phyloP scores from a whole-genome alignment of 2,329 filamentous ascomycete genomes.

The Aspergillus nomiae region DNA sequence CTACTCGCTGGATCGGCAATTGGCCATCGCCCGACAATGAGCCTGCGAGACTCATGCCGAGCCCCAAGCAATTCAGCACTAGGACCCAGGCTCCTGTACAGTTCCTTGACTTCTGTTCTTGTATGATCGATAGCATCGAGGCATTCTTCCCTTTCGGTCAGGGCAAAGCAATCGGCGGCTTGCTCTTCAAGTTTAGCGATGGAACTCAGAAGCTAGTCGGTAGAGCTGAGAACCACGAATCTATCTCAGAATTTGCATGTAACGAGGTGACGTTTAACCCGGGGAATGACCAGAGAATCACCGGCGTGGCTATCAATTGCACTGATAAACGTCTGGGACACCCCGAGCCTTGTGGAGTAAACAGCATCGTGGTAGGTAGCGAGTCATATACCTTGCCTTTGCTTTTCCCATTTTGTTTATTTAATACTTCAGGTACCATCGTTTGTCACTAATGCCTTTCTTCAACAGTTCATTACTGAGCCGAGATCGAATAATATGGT shows the following conservation, averaged over 20 bases:
- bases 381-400: not conserved
- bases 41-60: not conserved
- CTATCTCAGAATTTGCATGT: not conserved
- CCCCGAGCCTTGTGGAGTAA: not conserved
- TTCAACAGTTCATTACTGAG: not conserved
- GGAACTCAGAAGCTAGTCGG: not conserved
- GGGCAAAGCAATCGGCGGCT: not conserved
- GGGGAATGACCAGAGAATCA: not conserved
- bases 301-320: not conserved
- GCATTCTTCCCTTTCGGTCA: not conserved
- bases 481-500: not conserved
- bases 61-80: not conserved
- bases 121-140: not conserved
- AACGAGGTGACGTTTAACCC: not conserved
- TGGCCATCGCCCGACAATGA: not conserved
- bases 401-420: not conserved
- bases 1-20: not conserved
- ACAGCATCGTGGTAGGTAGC: not conserved
- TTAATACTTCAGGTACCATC: not conserved
- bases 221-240: not conserved
- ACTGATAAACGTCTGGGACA: not conserved
- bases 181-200: not conserved
- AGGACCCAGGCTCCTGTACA: not conserved
- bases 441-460: not conserved
- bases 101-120: not conserved